Evolutionary conservation across 1,284 basidiomycete species (phyloP).

Genomic region (Boletus mariae): DNA sequence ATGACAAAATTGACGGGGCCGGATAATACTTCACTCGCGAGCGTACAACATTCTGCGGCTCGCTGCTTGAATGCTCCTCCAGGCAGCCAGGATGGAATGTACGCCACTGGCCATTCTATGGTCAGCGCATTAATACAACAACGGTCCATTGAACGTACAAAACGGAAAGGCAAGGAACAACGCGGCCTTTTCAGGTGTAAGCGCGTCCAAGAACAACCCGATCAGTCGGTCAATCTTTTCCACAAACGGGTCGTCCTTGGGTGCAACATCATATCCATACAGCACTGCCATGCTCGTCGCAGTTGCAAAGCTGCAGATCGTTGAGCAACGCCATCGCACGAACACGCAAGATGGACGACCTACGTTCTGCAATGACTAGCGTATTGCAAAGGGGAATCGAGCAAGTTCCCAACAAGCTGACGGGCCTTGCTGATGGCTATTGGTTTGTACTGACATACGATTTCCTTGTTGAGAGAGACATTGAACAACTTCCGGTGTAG

Average conservation of each 20-base stretch:
- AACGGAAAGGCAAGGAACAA: constrained; percentile 23
- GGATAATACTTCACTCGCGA: constrained; percentile 28
- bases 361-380: constrained; percentile 20
- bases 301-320: constrained; percentile 18
- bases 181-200: constrained; percentile 26
- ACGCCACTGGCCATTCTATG: constrained; percentile 19
- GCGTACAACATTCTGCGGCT: constrained; percentile 24
- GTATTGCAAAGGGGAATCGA: constrained; percentile 19
- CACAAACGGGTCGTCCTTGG: constrained; percentile 26
- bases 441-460: constrained; percentile 8
- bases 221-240: constrained; percentile 15
- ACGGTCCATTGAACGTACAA: constrained; percentile 15
- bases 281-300: constrained; percentile 23
- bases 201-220: constrained; percentile 7
- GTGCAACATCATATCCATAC: constrained; percentile 28
- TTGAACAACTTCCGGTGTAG: constrained; percentile 27
- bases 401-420: constrained; percentile 24
- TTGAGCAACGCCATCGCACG: neutral
- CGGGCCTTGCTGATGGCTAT: constrained; percentile 20
- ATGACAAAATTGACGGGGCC: constrained; percentile 32
- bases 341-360: constrained; percentile 1
- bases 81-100: constrained; percentile 39
- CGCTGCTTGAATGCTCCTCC: constrained; percentile 30
- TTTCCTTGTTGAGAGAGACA: constrained; percentile 15
- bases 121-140: constrained; percentile 19